These are phyloP conservation scores for Orbilia quercus DNA, from an alignment of 2,329 filamentous ascomycete species.

Conservation along the genomic window DNA sequence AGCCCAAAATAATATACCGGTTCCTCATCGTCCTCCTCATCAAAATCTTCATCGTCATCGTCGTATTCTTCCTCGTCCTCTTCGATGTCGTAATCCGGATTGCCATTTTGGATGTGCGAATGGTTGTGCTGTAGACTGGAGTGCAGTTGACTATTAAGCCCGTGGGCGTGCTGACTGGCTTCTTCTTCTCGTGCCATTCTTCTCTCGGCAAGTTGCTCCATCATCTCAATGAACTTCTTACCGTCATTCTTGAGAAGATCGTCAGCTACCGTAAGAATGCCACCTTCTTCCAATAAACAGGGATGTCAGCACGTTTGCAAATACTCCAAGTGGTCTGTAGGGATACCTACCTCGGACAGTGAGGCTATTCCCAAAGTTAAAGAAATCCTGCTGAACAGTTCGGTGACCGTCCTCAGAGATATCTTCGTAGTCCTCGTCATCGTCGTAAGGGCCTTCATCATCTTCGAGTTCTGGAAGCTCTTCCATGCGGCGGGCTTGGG, in stretches of 20 bases:
- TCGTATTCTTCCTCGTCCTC: constrained; percentile 73
- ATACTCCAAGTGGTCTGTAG: neutral
- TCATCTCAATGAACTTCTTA: constrained; percentile 99
- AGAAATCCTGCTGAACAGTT: constrained; percentile 81
- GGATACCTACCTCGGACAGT: constrained; percentile 75
- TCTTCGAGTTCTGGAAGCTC: constrained; percentile 68
- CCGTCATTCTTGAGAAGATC: constrained; percentile 98
- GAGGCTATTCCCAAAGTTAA: constrained; percentile 96
- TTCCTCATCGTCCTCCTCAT: constrained; percentile 65
- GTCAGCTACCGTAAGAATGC: constrained; percentile 97
- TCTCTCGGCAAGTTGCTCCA: constrained; percentile 97
- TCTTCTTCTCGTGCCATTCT: constrained; percentile 97
- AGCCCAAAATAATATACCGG: constrained; percentile 66
- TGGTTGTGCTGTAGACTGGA: constrained; percentile 67
- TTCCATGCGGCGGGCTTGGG: constrained; percentile 71
- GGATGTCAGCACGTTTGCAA: constrained; percentile 51
- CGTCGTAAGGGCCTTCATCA: constrained; percentile 71
- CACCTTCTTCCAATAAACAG: constrained; percentile 72
- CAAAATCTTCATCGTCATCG: constrained; percentile 71
- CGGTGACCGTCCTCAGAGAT: constrained; percentile 71
- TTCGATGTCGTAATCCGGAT: constrained; percentile 81
- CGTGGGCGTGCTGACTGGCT: constrained; percentile 75
- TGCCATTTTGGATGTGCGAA: constrained; percentile 78
- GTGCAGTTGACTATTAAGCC: constrained; percentile 65
- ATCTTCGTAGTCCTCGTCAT: constrained; percentile 76